phyloP scores from a whole-genome alignment of 441 rosid genomes.

The Lepidium campestre region DNA sequence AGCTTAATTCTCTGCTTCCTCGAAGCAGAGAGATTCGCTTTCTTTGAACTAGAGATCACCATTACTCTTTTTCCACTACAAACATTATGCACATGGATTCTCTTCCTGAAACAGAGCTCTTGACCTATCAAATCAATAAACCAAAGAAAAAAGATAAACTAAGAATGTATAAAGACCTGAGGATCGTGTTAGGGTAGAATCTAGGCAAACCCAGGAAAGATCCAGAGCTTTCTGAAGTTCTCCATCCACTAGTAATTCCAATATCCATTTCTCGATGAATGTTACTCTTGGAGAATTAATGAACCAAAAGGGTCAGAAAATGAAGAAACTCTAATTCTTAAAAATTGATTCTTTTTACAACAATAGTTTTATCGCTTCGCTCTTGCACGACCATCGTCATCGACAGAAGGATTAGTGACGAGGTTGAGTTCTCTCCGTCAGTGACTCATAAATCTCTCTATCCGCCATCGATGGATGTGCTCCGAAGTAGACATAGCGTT shows the following conservation, averaged over 20 bases:
- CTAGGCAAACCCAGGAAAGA: background rate
- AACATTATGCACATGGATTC: slow-evolving; percentile 8
- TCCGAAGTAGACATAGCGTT: background rate
- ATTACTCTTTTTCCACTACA: slow-evolving; percentile 7
- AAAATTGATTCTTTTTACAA: background rate
- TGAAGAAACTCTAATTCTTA: background rate
- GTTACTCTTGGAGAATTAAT: background rate
- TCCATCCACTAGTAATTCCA: slow-evolving; percentile 17
- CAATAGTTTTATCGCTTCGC: background rate
- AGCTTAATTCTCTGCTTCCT: slow-evolving; percentile 50
- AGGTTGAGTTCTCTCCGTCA: background rate
- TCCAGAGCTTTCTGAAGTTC: slow-evolving; percentile 7
- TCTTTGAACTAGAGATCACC: slow-evolving; percentile 35
- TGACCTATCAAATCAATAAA: background rate
- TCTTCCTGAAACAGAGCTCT: slow-evolving; percentile 36
- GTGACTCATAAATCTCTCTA: background rate
- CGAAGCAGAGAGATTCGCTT: slow-evolving; percentile 60
- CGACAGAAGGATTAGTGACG: background rate
- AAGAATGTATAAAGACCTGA: slow-evolving; percentile 6
- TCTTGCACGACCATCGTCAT: background rate
- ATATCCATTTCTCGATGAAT: slow-evolving; percentile 7
- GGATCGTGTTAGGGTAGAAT: slow-evolving; percentile 3
- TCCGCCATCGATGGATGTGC: slow-evolving; percentile 9
- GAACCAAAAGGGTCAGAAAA: background rate
- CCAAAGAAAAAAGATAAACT: background rate